Percentiles rank a stretch among this genome's conserved stretches.
These are phyloP conservation scores for Colletotrichum melonis DNA, from an alignment of 2,329 filamentous ascomycete genomes.

Conservation along the genomic window DNA sequence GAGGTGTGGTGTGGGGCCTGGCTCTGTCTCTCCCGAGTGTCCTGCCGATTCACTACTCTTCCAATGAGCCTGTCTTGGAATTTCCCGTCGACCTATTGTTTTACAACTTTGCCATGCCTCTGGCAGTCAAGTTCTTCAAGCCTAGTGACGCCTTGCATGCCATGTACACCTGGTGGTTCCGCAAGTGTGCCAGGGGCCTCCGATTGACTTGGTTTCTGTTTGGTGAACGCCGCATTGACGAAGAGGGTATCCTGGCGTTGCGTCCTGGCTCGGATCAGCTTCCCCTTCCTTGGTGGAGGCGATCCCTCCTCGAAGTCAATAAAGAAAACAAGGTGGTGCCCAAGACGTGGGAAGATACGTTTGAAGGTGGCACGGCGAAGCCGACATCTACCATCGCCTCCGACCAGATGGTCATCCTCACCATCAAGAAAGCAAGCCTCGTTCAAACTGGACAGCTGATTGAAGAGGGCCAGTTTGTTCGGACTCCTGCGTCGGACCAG, in stretches of 20 bases:
- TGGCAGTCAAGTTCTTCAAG: slow-evolving; percentile 85
- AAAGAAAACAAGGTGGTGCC: slow-evolving; percentile 55
- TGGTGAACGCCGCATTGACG: slow-evolving; percentile 81
- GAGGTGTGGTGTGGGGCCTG: slow-evolving; percentile 95
- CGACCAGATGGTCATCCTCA: slow-evolving; percentile 50
- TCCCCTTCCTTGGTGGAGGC: slow-evolving; percentile 52
- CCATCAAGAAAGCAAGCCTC: slow-evolving; percentile 56
- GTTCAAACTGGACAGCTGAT: slow-evolving; percentile 66
- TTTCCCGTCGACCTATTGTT: slow-evolving; percentile 95
- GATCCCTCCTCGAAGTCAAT: slow-evolving; percentile 59
- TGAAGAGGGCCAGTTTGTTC: slow-evolving; percentile 84
- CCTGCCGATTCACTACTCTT: slow-evolving; percentile 92
- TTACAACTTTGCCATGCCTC: slow-evolving; percentile 95
- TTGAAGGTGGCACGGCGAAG: slow-evolving; percentile 60
- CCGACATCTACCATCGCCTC: slow-evolving; percentile 49
- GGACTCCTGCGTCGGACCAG: slow-evolving; percentile 94
- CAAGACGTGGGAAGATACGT: slow-evolving; percentile 68
- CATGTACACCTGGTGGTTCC: slow-evolving; percentile 98
- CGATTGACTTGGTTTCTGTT: slow-evolving; percentile 94
- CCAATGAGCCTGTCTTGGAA: slow-evolving; percentile 90
- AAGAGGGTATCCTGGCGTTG: slow-evolving; percentile 78
- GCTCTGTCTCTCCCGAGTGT: slow-evolving; percentile 75
- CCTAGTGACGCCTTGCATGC: slow-evolving; percentile 85
- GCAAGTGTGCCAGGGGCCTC: slow-evolving; percentile 81
- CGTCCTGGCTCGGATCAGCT: slow-evolving; percentile 44